Percentiles rank a stretch among this genome's conserved stretches.
Evolutionary conservation across 805 yeast species (phyloP).

Genomic region (Candida quercuum): DNA sequence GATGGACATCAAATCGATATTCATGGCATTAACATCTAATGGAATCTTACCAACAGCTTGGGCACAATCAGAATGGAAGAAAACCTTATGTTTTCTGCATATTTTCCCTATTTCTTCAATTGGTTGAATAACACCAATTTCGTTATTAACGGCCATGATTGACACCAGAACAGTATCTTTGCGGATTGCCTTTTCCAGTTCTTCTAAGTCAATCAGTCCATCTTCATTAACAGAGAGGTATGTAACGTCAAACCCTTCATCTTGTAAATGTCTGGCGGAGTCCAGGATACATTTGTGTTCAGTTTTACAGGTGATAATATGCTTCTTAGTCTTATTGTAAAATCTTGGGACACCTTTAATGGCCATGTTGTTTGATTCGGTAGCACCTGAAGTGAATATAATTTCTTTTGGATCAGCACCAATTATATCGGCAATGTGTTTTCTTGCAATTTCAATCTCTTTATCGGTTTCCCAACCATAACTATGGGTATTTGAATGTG

Average conservation of each 20-base stretch:
- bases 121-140: slow-evolving; percentile 97
- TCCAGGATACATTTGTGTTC: slow-evolving; percentile 99
- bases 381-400: slow-evolving; percentile 95
- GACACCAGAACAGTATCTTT: slow-evolving; percentile 90
- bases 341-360: slow-evolving; percentile 94
- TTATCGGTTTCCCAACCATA: slow-evolving; percentile 99
- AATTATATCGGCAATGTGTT: slow-evolving; percentile 75
- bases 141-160: slow-evolving; percentile 96
- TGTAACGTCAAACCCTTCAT: slow-evolving; percentile 95
- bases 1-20: slow-evolving; percentile 88
- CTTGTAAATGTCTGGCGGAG: slow-evolving; percentile 90
- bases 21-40: slow-evolving; percentile 87
- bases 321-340: slow-evolving; percentile 84
- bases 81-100: slow-evolving; percentile 82
- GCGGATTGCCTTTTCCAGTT: slow-evolving; percentile 75
- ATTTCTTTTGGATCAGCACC: slow-evolving; percentile 96
- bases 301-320: slow-evolving; percentile 92
- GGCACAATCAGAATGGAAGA: slow-evolving; percentile 97
- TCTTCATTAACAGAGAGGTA: slow-evolving; percentile 78
- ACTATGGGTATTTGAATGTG: slow-evolving; percentile 94
- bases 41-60: slow-evolving; percentile 95
- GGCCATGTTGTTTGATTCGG: slow-evolving; percentile 94
- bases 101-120: slow-evolving; percentile 86
- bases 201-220: slow-evolving; percentile 76
- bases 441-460: slow-evolving; percentile 85